Conservation (phyloP, 257 asterid species). For the Nicotiana tomentosiformis region DNA sequence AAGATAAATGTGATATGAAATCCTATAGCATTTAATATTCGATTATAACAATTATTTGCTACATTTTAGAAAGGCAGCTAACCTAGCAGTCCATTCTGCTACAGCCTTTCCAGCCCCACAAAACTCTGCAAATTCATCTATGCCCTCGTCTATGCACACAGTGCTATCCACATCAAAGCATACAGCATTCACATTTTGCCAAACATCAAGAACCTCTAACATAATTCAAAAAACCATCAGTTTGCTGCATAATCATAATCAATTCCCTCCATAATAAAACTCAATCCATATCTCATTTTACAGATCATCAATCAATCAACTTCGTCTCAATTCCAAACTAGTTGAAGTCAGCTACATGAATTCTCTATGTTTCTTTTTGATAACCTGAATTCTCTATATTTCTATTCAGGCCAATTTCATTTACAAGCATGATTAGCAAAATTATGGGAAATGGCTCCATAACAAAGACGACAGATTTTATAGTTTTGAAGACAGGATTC, state of each 20-base stretch:
- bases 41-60: neutral
- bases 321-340: neutral
- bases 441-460: too few relatives aligned
- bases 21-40: neutral
- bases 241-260: conserved; percentile 7
- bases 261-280: neutral
- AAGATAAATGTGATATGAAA: conserved; percentile 1
- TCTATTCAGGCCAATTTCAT: too few relatives aligned
- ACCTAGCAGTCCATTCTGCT: conserved; percentile 96
- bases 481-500: too few relatives aligned
- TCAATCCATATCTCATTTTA: neutral
- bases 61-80: neutral
- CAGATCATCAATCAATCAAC: neutral
- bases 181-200: conserved; percentile 69
- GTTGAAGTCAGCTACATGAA: neutral
- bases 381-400: too few relatives aligned
- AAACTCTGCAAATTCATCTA: conserved; percentile 93
- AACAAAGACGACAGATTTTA: too few relatives aligned
- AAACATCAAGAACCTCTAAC: conserved; percentile 69
- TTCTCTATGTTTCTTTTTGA: neutral
- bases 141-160: conserved; percentile 94
- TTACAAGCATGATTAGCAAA: too few relatives aligned
- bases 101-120: conserved; percentile 98
- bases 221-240: conserved; percentile 23
- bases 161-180: conserved; percentile 99